Evolutionary conservation across 2,329 filamentous ascomycete species (phyloP), one percentile per base, ranked within the genome.

Genomic region (Arthrocladium fulminans): DNA sequence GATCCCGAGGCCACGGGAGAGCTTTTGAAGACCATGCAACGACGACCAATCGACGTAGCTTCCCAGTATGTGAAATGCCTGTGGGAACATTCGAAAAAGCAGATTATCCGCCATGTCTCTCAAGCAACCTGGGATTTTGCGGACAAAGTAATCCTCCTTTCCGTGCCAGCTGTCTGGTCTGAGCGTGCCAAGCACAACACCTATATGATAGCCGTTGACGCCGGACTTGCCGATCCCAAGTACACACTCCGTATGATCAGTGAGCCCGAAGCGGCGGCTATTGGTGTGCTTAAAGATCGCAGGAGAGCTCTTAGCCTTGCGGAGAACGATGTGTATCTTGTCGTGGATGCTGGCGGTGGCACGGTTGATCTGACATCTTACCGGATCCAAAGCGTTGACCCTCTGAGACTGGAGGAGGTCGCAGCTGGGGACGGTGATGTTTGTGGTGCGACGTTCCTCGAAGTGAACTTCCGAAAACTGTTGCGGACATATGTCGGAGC

Each of bases 81-180:
- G 6, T 45, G 41, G 41, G 19, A 10, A 15, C 17, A 32, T 15
- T 9, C 17, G 6, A 29, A 15, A 6, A 5, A 32, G 15, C 12
- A 29, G 15, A 45, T 45, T 24, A 45, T 45, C n/a, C 6, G 13
- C 10, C 22, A 45, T 30, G 5, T 6, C 19, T 10, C 22, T 15
- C 22, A 30, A 9, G 42, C 37, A n/a, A 9, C 0, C 24, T 19
- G 15, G 29, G 29, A 24, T 13, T 8, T 15, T n/a, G 34, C 45
- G 10, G 32, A 20, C 7, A 66, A 76, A 51, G 68, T 77, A 45
- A 76, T 76, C 48, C 67, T 79, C 38, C 62, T 80, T 17, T 78
- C 77, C 0, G 75, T 80, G 0, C 77, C 77, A 0, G 76, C 76
- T 3, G 75, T 80, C 5, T 80, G 77, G 77, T 75, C 71, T 30